Evolutionary conservation across 805 yeast species (phyloP).

Genomic region (Scheffersomyces ergatensis): DNA sequence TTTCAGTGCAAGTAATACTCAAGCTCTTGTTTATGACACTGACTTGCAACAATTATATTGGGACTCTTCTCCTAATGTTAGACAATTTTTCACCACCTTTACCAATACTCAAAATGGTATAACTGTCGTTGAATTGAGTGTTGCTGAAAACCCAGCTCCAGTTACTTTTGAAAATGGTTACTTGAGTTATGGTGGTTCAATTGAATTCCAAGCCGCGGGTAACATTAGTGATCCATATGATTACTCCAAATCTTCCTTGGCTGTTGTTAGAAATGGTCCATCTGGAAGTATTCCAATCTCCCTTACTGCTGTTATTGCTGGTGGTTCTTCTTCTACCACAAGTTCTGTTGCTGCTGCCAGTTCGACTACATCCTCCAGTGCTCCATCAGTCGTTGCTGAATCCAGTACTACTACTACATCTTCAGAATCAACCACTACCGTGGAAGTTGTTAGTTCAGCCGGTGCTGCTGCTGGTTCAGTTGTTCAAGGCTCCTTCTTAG

Average conservation of each 20-base stretch:
- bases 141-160: conserved; percentile 4
- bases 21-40: background rate
- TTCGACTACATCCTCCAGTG: background rate
- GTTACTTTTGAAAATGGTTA: conserved; percentile 13
- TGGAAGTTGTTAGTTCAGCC: conserved; percentile 34
- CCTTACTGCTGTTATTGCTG: background rate
- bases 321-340: background rate
- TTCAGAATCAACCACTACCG: conserved; percentile 10
- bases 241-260: conserved; percentile 16
- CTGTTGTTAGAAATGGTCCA: conserved; percentile 9
- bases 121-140: conserved; percentile 4
- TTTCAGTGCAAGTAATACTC: background rate
- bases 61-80: background rate
- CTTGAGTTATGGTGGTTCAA: conserved; percentile 13
- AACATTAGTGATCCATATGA: conserved; percentile 27
- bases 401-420: conserved; percentile 10
- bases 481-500: background rate
- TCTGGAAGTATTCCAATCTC: conserved; percentile 2
- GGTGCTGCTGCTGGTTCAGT: conserved; percentile 28
- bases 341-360: conserved; percentile 1
- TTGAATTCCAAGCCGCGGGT: conserved; percentile 22
- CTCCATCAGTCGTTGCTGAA: too few species aligned
- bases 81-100: background rate
- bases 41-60: background rate
- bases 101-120: conserved; percentile 6